Evolutionary conservation across 768 basidiomycete species (phyloP), one percentile per base, ranked within the genome.

Genomic region (Leccinum disarticulatum): DNA sequence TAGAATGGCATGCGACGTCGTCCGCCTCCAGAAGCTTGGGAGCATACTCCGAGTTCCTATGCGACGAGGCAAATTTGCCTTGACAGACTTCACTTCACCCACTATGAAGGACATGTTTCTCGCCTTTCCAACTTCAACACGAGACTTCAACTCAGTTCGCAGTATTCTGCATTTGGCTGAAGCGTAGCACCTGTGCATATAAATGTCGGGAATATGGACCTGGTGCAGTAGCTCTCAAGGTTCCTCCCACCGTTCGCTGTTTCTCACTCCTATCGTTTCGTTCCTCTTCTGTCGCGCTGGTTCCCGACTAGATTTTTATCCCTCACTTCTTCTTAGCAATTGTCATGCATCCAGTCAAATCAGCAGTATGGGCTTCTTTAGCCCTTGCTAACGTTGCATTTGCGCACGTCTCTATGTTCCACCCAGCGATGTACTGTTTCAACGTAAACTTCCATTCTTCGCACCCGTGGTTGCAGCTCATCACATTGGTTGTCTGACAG

Each of bases 331-430:
- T 54, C 27, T 5, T 1, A 58, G 9, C 33, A 30, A 63, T 68
- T 58, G 28, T 19, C 17, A 4, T 25, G 4, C 55, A 17, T 56
- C 5, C 56, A n/a, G 35, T 35, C 47, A 46, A 7, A 6, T 6
- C 22, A 3, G n/a, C 46, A 25, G 19, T 46, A 51, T 66, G 58
- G 67, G 30, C 27, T 17, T 50, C 58, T 41, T 28, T 67, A 4
- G 50, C 57, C 46, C 41, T 67, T 9, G 64, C 61, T 46, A 35
- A 56, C 36, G 52, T 68, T 11, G 57, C 50, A 6, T 22, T 43
- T 36, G 66, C 58, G 3, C 66, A 67, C 52, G 17, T 52, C 0
- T 10, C 0, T 41, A 1, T 27, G 5, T 68, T 4, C 11, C 1
- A 22, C 28, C 1, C 0, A 0, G 35, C 17, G 38, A 62, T 68